Evolutionary conservation across 257 asterid genomes (phyloP).

Genomic region (Coffea canephora): DNA sequence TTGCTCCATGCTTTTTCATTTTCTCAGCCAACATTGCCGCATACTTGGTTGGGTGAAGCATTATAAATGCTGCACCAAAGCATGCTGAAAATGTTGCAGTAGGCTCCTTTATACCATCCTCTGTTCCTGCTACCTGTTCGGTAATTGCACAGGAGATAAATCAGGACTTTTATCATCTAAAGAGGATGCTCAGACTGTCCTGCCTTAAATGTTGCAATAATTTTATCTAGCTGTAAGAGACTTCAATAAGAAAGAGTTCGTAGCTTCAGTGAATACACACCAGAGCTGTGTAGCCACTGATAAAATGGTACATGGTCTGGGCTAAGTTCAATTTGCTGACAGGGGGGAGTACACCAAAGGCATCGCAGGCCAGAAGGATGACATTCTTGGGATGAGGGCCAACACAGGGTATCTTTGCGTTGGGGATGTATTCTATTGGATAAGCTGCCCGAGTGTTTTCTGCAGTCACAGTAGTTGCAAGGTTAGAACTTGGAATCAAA

Average conservation of each 20-base stretch:
- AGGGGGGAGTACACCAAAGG: conserved; percentile 95
- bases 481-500: background rate
- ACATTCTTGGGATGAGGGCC: conserved; percentile 94
- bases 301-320: conserved; percentile 94
- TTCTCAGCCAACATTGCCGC: conserved; percentile 91
- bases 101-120: conserved; percentile 93
- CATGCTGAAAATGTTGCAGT: conserved; percentile 93
- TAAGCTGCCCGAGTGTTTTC: conserved; percentile 95
- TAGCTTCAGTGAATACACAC: conserved; percentile 27
- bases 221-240: background rate
- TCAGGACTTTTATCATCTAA: background rate
- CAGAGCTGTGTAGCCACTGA: conserved; percentile 95
- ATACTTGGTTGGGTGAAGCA: conserved; percentile 88
- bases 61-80: conserved; percentile 93
- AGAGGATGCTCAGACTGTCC: background rate
- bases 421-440: conserved; percentile 89
- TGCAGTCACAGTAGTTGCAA: conserved; percentile 24
- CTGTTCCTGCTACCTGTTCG: conserved; percentile 92
- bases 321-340: conserved; percentile 84
- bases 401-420: conserved; percentile 86
- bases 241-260: background rate
- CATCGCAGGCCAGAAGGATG: conserved; percentile 89
- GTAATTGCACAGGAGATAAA: background rate
- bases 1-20: conserved; percentile 81
- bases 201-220: background rate